A percentile compares a stretch with the other conserved stretches of the same genome.
Conservation (phyloP, 75 land plant species). For the Pinus taeda region DNA sequence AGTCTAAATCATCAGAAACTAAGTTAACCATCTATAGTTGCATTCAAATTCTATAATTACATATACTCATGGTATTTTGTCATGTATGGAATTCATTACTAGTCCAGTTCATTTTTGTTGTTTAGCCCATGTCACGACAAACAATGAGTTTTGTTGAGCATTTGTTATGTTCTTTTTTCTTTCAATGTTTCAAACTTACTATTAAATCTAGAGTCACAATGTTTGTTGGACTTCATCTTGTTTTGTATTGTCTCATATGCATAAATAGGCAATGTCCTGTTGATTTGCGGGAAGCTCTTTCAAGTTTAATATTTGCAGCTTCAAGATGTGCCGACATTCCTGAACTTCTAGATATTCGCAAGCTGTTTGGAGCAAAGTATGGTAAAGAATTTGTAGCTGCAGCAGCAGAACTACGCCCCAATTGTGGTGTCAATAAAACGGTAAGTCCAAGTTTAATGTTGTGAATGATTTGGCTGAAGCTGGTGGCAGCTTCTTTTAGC, state of each 20-base stretch:
- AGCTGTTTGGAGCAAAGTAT: slow-evolving; percentile 76
- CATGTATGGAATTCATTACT: background rate
- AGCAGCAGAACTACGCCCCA: slow-evolving; percentile 84
- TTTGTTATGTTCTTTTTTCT: background rate
- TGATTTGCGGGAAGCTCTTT: slow-evolving; percentile 89
- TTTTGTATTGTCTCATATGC: slow-evolving; percentile 2
- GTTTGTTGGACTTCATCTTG: background rate
- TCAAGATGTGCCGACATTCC: slow-evolving; percentile 87
- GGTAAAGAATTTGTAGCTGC: slow-evolving; percentile 89
- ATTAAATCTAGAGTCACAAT: background rate
- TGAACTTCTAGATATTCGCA: slow-evolving; percentile 67
- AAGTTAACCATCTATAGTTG: too few relatives aligned
- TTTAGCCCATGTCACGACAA: too few relatives aligned
- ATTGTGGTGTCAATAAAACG: slow-evolving; percentile 80
- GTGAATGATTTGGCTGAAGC: too few relatives aligned
- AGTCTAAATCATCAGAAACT: too few relatives aligned
- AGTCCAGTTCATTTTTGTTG: too few relatives aligned
- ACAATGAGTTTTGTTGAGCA: background rate
- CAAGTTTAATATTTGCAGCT: slow-evolving; percentile 87
- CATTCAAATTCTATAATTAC: too few relatives aligned
- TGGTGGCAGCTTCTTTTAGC: background rate
- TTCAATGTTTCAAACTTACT: background rate
- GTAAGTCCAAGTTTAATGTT: slow-evolving; percentile 24
- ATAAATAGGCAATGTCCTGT: slow-evolving; percentile 81
- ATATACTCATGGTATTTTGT: background rate